Conservation (phyloP, 2,329 filamentous ascomycete genomes). For the Orbilia brochopaga region DNA sequence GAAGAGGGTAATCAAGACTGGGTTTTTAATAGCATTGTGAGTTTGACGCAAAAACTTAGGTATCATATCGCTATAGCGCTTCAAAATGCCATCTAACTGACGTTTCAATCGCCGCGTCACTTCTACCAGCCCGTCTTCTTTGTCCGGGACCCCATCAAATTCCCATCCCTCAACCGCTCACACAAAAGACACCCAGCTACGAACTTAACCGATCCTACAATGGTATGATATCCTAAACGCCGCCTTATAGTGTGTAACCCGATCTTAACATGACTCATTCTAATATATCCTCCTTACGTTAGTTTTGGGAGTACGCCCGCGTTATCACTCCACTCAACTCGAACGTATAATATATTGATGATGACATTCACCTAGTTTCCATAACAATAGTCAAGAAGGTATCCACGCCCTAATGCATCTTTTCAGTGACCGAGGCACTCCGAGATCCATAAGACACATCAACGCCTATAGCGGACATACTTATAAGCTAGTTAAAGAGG, state of each 20-base stretch:
- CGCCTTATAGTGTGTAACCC: neutral
- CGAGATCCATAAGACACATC: slow-evolving; percentile 70
- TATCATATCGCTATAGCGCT: neutral
- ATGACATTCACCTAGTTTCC: slow-evolving; percentile 22
- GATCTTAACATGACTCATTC: neutral
- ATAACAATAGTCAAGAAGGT: slow-evolving; percentile 65
- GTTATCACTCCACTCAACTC: neutral
- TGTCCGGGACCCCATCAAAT: slow-evolving; percentile 62
- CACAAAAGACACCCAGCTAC: slow-evolving; percentile 61
- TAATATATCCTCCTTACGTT: too few relatives aligned
- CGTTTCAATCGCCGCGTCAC: neutral
- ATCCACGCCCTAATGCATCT: slow-evolving; percentile 70
- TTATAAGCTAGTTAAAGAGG: slow-evolving; percentile 68
- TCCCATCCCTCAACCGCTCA: slow-evolving; percentile 61
- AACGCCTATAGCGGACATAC: slow-evolving; percentile 73
- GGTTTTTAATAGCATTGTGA: slow-evolving; percentile 59
- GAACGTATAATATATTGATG: neutral
- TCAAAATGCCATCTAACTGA: neutral
- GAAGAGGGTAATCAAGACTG: slow-evolving; percentile 64
- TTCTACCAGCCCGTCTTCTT: slow-evolving; percentile 59
- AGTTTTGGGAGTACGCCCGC: slow-evolving; percentile 51
- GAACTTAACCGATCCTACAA: slow-evolving; percentile 59
- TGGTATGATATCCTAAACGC: slow-evolving; percentile 23
- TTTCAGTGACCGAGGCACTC: slow-evolving; percentile 71
- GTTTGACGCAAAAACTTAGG: slow-evolving; percentile 13